Conservation (phyloP, 441 rosid genomes). For the Arabidopsis lyrata region DNA sequence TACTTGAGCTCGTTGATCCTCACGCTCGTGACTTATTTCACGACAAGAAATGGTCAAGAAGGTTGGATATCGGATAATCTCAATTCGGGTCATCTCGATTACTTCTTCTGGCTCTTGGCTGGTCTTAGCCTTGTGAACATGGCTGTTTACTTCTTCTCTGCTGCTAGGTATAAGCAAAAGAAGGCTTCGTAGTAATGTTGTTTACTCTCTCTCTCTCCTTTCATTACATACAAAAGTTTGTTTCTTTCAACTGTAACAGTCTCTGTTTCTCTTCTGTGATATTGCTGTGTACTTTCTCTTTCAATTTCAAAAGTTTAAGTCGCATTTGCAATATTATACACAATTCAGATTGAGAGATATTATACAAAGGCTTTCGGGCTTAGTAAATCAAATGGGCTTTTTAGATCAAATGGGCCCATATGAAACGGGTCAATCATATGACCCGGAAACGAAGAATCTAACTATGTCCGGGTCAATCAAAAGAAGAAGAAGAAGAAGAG, state of each 20-base stretch:
- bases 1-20: constrained; percentile 83
- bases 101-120: constrained; percentile 92
- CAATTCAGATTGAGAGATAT: background rate
- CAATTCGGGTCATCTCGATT: constrained; percentile 84
- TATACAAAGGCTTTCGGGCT: background rate
- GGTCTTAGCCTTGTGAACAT: constrained; percentile 71
- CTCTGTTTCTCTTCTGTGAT: constrained; percentile 17
- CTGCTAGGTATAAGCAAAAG: constrained; percentile 75
- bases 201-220: background rate
- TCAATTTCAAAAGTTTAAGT: constrained; percentile 11
- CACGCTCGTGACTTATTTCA: constrained; percentile 71
- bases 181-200: constrained; percentile 47
- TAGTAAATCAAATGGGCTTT: constrained; percentile 7
- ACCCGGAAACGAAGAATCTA: constrained; percentile 24
- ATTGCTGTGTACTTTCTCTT: constrained; percentile 20
- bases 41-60: constrained; percentile 57
- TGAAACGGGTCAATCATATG: background rate
- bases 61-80: constrained; percentile 92
- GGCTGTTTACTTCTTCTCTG: constrained; percentile 62
- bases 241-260: constrained; percentile 18
- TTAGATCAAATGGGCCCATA: background rate
- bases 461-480: constrained; percentile 23
- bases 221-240: constrained; percentile 31
- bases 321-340: constrained; percentile 11
- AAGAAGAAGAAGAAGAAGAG: background rate